phyloP scores from a whole-genome alignment of 176 grass and related monocot genomes.

The Bonia amplexicaulis region DNA sequence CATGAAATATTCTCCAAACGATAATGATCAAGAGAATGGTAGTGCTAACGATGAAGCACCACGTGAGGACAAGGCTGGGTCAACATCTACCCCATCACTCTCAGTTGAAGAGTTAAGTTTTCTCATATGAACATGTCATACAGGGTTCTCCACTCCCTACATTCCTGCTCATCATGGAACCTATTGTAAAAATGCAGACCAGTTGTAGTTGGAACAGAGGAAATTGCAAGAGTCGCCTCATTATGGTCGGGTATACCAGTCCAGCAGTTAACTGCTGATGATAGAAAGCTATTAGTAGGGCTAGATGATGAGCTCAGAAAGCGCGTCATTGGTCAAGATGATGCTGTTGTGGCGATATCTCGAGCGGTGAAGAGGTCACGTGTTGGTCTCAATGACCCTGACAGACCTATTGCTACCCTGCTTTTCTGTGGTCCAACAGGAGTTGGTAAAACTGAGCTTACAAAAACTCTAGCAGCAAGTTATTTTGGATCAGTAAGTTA shows the following conservation, averaged over 20 bases:
- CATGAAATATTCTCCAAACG: conserved; percentile 58
- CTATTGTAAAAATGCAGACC: conserved; percentile 43
- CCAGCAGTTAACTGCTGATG: conserved; percentile 83
- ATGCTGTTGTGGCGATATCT: conserved; percentile 79
- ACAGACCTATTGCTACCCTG: conserved; percentile 84
- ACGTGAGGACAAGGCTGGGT: conserved; percentile 12
- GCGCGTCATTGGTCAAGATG: conserved; percentile 92
- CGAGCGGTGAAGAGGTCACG: conserved; percentile 88
- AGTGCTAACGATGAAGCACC: conserved; percentile 15
- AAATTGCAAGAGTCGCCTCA: conserved; percentile 88
- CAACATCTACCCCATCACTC: conserved; percentile 28
- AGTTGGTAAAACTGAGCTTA: conserved; percentile 96
- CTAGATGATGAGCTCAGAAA: conserved; percentile 78
- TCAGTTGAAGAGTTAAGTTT: conserved; percentile 66
- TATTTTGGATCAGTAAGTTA: conserved; percentile 86
- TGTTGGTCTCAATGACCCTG: conserved; percentile 85
- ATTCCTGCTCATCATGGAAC: conserved; percentile 17
- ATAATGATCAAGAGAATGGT: conserved; percentile 23
- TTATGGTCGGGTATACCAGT: conserved; percentile 97
- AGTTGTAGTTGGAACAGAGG: conserved; percentile 76
- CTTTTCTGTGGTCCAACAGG: conserved; percentile 95
- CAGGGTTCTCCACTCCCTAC: neutral
- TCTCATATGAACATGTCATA: conserved; percentile 22
- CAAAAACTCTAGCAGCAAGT: conserved; percentile 77
- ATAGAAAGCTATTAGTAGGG: conserved; percentile 67